Evolutionary conservation across 139 green algal genomes (phyloP).

Genomic region (Auxenochlorella pyrenoidosa): DNA sequence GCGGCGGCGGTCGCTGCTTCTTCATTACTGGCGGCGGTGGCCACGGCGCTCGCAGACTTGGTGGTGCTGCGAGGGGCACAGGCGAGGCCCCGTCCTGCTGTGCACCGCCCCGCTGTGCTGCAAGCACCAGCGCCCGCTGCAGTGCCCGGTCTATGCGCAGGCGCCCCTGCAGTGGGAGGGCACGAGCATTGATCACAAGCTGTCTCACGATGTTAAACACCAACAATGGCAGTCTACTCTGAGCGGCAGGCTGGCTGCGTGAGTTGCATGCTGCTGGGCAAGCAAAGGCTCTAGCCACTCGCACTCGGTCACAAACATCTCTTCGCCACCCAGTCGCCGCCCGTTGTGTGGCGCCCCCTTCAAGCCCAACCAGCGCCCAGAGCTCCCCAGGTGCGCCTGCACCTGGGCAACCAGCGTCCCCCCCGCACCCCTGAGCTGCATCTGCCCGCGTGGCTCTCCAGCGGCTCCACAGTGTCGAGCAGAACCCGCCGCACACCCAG

Average conservation of each 20-base stretch:
- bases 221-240: too few species aligned
- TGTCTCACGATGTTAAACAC: too few species aligned
- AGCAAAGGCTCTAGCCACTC: too few species aligned
- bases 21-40: not conserved
- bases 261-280: too few species aligned
- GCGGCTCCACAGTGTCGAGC: slow-evolving; percentile 2
- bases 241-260: too few species aligned
- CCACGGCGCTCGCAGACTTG: not conserved
- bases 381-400: not conserved
- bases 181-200: too few species aligned
- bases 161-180: slow-evolving; percentile 2
- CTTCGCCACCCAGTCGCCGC: too few species aligned
- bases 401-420: not conserved
- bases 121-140: not conserved
- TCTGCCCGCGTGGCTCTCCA: slow-evolving; percentile 1
- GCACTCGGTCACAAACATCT: too few species aligned
- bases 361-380: not conserved
- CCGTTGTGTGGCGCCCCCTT: not conserved
- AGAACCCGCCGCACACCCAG: not conserved
- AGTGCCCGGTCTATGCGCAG: slow-evolving; percentile 14
- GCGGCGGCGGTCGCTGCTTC: too few species aligned
- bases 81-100: not conserved
- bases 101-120: too few species aligned
- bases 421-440: slow-evolving; percentile 21
- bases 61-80: not conserved